Evolutionary conservation across 139 green algal species (phyloP), one percentile per base, ranked within the genome.

Genomic region (Haematococcus sp.): DNA sequence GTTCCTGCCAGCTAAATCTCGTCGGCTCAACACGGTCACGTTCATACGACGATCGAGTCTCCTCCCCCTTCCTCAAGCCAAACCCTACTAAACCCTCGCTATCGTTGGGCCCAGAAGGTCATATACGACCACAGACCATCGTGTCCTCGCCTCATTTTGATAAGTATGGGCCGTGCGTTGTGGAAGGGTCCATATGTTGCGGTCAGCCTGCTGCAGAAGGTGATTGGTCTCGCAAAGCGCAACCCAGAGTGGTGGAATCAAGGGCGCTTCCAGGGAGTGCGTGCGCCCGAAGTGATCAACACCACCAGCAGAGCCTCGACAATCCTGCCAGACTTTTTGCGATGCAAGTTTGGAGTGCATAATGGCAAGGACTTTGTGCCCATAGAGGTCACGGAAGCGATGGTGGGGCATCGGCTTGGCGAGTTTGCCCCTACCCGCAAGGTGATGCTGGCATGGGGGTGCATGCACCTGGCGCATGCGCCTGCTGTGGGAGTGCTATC

Each of bases 131-230:
- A n/a, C n/a, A n/a, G n/a, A n/a, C n/a, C n/a, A n/a, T n/a, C n/a
- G n/a, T n/a, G n/a, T n/a, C n/a, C n/a, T n/a, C n/a, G n/a, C n/a
- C n/a, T n/a, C n/a, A 9, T 65, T 33, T 16, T 40, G 58, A 22
- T 65, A 30, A 3, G 25, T 22, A 75, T 81, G 81, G 71, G 68
- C 4, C 77, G 85, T 1, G 71, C 79, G 20, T 66, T 70, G 0
- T 90, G 85, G 85, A 90, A 90, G n/a, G 85, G 85, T 2, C 85
- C 85, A 0, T 90, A 82, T 25, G 85, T 90, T 40, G 79, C 81
- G 0, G 81, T 87, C 1, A 76, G 33, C n/a, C 49, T 90, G 28
- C 72, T 90, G 22, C 65, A 69, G 46, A 46, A 72, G 32, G 44
- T 72, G 28, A 72, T 72, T 25, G 66, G 20, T 16, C 28, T 87